Conservation (phyloP, 1,284 basidiomycete species). For the Boletus semigastroideus region DNA sequence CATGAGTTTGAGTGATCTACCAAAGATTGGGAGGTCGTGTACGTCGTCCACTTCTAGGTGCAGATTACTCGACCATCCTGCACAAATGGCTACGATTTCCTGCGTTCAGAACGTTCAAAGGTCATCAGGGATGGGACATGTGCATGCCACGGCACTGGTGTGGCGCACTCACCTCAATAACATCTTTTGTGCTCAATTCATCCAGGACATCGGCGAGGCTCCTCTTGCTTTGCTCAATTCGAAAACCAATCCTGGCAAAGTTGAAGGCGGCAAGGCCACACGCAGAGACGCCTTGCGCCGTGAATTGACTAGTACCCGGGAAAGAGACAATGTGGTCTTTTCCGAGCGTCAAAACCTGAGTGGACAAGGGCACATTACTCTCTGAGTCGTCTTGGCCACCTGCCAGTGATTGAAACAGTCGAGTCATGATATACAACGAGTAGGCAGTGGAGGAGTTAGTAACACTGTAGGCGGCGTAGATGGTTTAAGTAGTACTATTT, state of each 20-base stretch:
- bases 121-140: background rate
- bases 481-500: too few species aligned
- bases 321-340: conserved; percentile 40
- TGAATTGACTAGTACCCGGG: conserved; percentile 50
- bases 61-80: conserved; percentile 47
- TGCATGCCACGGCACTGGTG: background rate
- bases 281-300: conserved; percentile 42
- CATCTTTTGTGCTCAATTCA: conserved; percentile 18
- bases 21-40: conserved; percentile 41
- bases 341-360: conserved; percentile 22
- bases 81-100: conserved; percentile 55
- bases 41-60: conserved; percentile 62
- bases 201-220: conserved; percentile 18
- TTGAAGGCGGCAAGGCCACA: conserved; percentile 66
- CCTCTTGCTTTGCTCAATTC: conserved; percentile 14
- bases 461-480: too few species aligned
- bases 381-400: background rate
- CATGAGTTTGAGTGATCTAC: conserved; percentile 38
- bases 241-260: conserved; percentile 46
- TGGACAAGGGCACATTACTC: conserved; percentile 3
- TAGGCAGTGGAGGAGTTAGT: background rate
- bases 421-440: conserved; percentile 7
- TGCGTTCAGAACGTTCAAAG: conserved; percentile 18
- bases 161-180: conserved; percentile 24
- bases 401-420: background rate